Conservation (phyloP, 371 early-diverging fungal species). For the Mucor indicus region DNA sequence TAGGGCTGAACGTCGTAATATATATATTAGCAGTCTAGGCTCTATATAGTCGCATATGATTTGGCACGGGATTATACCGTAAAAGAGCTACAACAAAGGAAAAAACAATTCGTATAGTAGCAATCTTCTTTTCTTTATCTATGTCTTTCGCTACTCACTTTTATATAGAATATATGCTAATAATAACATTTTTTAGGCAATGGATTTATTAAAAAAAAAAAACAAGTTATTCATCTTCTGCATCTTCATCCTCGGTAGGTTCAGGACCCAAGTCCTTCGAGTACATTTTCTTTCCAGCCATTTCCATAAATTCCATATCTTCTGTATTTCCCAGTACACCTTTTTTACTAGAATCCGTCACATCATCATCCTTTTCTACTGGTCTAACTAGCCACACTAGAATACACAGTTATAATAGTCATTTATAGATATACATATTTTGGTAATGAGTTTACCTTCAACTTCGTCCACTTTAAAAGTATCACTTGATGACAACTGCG, state of each 20-base stretch:
- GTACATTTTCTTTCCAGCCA: constrained; percentile 82
- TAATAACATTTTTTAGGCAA: too few relatives aligned
- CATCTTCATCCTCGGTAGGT: constrained; percentile 7
- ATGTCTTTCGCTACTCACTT: too few relatives aligned
- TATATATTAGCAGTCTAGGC: too few relatives aligned
- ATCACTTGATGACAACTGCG: constrained; percentile 57
- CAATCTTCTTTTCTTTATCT: too few relatives aligned
- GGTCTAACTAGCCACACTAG: constrained; percentile 73
- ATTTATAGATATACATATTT: not conserved
- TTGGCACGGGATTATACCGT: too few relatives aligned
- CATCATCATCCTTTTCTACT: constrained; percentile 54
- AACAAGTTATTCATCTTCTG: not conserved
- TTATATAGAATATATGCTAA: too few relatives aligned
- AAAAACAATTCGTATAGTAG: too few relatives aligned
- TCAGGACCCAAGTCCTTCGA: constrained; percentile 65
- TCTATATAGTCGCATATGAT: too few relatives aligned
- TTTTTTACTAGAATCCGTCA: constrained; percentile 36
- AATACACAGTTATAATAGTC: not conserved
- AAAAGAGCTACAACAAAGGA: too few relatives aligned
- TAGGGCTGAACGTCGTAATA: too few relatives aligned
- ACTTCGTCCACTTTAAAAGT: constrained; percentile 67
- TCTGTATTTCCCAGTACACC: constrained; percentile 70
- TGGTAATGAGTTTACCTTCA: constrained; percentile 52
- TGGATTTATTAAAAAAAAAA: too few relatives aligned
- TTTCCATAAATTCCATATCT: constrained; percentile 81